A percentile compares a stretch with the other conserved stretches of the same genome.
Evolutionary conservation across 2,329 filamentous ascomycete species (phyloP).

Genomic region (Alternaria postmessia): DNA sequence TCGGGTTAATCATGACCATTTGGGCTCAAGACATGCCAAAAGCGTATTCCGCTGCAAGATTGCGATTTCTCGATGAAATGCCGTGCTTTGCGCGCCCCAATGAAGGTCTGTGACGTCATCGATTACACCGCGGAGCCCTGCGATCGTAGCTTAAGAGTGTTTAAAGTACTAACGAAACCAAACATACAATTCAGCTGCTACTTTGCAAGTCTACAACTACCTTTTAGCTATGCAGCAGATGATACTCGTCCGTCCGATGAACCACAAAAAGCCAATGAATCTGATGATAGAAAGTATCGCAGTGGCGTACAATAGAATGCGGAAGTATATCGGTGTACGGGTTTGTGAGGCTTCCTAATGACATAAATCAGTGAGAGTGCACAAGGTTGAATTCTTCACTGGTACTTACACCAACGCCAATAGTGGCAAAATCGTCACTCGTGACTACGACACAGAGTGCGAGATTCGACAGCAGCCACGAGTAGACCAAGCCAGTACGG

Average conservation of each 20-base stretch:
- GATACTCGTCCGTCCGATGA: slow-evolving; percentile 91
- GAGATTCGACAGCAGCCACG: slow-evolving; percentile 95
- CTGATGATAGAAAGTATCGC: slow-evolving; percentile 83
- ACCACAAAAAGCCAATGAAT: slow-evolving; percentile 92
- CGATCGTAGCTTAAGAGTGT: too few species aligned
- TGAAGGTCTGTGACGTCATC: slow-evolving; percentile 6
- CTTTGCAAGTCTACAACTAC: slow-evolving; percentile 32
- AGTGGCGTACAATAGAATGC: slow-evolving; percentile 86
- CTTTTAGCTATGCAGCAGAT: slow-evolving; percentile 91
- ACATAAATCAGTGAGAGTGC: slow-evolving; percentile 10
- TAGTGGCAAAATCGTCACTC: slow-evolving; percentile 81
- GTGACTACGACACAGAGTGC: slow-evolving; percentile 86
- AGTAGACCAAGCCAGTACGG: slow-evolving; percentile 90
- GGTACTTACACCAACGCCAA: slow-evolving; percentile 83
- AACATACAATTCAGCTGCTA: not conserved
- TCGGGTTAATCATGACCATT: not conserved
- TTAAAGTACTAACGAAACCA: not conserved
- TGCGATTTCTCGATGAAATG: not conserved
- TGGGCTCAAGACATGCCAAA: not conserved
- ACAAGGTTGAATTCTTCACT: not conserved
- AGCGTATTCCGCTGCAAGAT: not conserved
- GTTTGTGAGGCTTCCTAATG: slow-evolving; percentile 47
- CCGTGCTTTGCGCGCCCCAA: not conserved
- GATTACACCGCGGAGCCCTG: not conserved
- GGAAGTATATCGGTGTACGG: slow-evolving; percentile 90